Base-by-base conservation (phyloP, 2,329 filamentous ascomycete species). In the Sclerotinia glacialis region DNA sequence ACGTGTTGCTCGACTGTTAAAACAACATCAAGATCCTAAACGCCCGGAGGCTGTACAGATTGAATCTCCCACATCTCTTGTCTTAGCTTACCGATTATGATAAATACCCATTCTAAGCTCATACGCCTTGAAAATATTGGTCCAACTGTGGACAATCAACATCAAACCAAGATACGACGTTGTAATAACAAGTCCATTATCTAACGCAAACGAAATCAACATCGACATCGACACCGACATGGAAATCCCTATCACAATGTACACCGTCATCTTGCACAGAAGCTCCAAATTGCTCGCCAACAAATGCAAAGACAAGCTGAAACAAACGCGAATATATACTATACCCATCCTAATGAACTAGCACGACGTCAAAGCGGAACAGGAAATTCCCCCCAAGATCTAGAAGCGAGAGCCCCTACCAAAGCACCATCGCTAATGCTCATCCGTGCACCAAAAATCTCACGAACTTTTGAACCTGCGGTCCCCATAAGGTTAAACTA, bases 231-330 rank as follows among this genome's bases (percentile, higher is more conserved):
- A 16, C 37, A 49, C 49, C 16, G n/a, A 37, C 7, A 60, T 60
- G 21, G 44, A 49, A 12, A 37, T 60, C 58, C 18, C 58, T 31
- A 60, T 60, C 44, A 23, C 14, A 21, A 49, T 49, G 44, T 37
- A 49, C 58, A 60, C 58, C 58, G 44, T 44, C 58, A 60, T 60
- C 44, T 49, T 60, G 58, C 58, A 60, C 28, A 34, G 58, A 49
- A 23, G 21, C 42, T 60, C 18, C n/a, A 59, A 23, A 60, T 23
- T 18, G 3, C 21, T 47, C 42, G 16, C 28, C 26, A 23, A 60
- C 42, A 23, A 34, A 60, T 23, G 5, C 26, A 46, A 47, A 34
- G 28, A 47, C 42, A 12, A 60, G 21, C 18, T 47, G 56, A 47
- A 60, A 47, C 56, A 34, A 23, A 16, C 26, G 42, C 42, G 26